A percentile compares a stretch with the other conserved stretches of the same genome.
phyloP scores from a whole-genome alignment of 2,329 filamentous ascomycete genomes.

The Arthrinium phaeospermum region DNA sequence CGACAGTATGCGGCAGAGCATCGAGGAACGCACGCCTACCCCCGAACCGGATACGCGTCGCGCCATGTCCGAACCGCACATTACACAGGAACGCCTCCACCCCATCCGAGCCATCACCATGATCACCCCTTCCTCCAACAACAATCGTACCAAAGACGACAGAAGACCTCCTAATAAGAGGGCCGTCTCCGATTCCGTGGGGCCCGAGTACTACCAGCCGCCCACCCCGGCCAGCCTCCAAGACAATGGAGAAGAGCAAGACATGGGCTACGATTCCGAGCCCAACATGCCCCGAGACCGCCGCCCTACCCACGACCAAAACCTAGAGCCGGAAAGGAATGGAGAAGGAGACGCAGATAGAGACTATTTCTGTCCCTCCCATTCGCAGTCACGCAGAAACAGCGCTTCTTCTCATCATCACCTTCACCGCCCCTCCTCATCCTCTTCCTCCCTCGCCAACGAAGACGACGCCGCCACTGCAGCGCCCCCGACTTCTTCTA shows the following conservation, averaged over 20 bases:
- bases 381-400: background rate
- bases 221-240: slow-evolving; percentile 34
- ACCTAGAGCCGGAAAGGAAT: slow-evolving; percentile 25
- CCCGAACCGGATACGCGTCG: slow-evolving; percentile 22
- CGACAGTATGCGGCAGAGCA: background rate
- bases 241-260: slow-evolving; percentile 25
- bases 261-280: slow-evolving; percentile 41
- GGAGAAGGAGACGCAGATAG: background rate
- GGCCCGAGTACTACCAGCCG: slow-evolving; percentile 29
- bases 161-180: slow-evolving; percentile 21
- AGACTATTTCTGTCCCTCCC: background rate
- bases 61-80: slow-evolving; percentile 28
- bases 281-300: slow-evolving; percentile 32
- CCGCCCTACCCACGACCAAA: background rate
- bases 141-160: background rate
- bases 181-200: slow-evolving; percentile 31
- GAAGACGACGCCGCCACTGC: background rate
- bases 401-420: background rate
- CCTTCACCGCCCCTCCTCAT: background rate
- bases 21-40: slow-evolving; percentile 18
- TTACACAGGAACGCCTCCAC: background rate
- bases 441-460: slow-evolving; percentile 11
- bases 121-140: background rate
- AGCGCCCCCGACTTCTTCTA: background rate
- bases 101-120: background rate